Percentiles rank a stretch among this genome's conserved stretches.
These are phyloP conservation scores for Trichoderma endophyticum DNA, from an alignment of 2,329 filamentous ascomycete species.

Conservation along the genomic window DNA sequence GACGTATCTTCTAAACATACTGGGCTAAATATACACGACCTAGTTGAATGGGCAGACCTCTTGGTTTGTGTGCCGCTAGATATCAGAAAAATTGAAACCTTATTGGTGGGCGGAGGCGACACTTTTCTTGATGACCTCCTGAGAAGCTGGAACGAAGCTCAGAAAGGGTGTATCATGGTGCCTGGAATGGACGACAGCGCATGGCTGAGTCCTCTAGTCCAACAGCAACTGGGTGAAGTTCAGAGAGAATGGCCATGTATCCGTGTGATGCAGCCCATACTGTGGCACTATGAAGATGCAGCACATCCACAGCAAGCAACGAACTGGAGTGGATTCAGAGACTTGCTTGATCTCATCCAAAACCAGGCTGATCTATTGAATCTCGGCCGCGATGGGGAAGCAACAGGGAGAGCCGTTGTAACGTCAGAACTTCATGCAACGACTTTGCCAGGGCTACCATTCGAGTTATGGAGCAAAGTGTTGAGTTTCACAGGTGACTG, in stretches of 20 bases:
- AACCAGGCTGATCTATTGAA: constrained; percentile 74
- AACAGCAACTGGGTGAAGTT: constrained; percentile 81
- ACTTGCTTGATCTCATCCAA: constrained; percentile 70
- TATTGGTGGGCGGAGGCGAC: constrained; percentile 80
- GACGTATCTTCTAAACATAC: constrained; percentile 28
- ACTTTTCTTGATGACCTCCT: constrained; percentile 78
- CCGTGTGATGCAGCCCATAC: constrained; percentile 71
- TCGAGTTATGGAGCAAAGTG: constrained; percentile 86
- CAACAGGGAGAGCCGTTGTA: constrained; percentile 41
- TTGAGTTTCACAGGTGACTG: constrained; percentile 83
- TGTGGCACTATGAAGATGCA: constrained; percentile 71
- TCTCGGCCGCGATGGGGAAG: constrained; percentile 67
- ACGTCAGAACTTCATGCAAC: constrained; percentile 33
- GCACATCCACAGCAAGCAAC: constrained; percentile 52
- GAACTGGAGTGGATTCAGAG: constrained; percentile 63
- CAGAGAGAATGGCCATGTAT: constrained; percentile 85
- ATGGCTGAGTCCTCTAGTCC: constrained; percentile 88
- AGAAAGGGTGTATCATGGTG: constrained; percentile 79
- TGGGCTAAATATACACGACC: constrained; percentile 54
- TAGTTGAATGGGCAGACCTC: constrained; percentile 85
- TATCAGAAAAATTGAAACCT: constrained; percentile 79
- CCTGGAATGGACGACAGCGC: constrained; percentile 86
- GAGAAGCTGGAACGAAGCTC: constrained; percentile 76
- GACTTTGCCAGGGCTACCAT: constrained; percentile 58
- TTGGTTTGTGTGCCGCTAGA: constrained; percentile 82